phyloP scores from a whole-genome alignment of 2,329 filamentous ascomycete genomes.

The Colletotrichum paranaense region DNA sequence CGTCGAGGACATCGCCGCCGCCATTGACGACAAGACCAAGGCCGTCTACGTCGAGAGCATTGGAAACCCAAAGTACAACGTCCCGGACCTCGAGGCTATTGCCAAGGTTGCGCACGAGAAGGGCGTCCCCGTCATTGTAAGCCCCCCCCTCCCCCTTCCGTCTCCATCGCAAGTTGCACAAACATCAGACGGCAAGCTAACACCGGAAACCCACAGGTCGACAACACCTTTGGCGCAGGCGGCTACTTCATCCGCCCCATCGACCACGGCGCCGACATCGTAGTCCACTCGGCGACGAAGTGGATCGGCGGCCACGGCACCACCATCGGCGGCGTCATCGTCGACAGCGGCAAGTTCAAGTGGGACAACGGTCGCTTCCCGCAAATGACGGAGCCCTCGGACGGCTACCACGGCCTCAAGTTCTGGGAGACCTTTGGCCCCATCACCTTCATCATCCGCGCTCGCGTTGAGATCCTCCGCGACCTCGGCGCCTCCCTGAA shows the following conservation, averaged over 20 bases:
- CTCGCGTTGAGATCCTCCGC: conserved; percentile 89
- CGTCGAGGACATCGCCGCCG: conserved; percentile 79
- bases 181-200: background rate
- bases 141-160: conserved; percentile 31
- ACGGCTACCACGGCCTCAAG: conserved; percentile 91
- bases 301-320: conserved; percentile 98
- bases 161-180: background rate
- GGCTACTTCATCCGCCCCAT: conserved; percentile 90
- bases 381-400: conserved; percentile 88
- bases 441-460: conserved; percentile 84
- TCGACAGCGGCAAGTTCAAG: conserved; percentile 93
- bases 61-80: conserved; percentile 92
- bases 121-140: conserved; percentile 73
- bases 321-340: conserved; percentile 86
- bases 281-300: conserved; percentile 94
- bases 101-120: conserved; percentile 79
- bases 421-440: conserved; percentile 94
- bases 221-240: conserved; percentile 96
- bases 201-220: conserved; percentile 63
- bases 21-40: conserved; percentile 94
- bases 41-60: conserved; percentile 93
- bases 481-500: conserved; percentile 87
- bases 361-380: conserved; percentile 92
- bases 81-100: conserved; percentile 91
- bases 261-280: conserved; percentile 90